phyloP scores from a whole-genome alignment of 2,329 filamentous ascomycete species.

The Zopfia rhizophila region DNA sequence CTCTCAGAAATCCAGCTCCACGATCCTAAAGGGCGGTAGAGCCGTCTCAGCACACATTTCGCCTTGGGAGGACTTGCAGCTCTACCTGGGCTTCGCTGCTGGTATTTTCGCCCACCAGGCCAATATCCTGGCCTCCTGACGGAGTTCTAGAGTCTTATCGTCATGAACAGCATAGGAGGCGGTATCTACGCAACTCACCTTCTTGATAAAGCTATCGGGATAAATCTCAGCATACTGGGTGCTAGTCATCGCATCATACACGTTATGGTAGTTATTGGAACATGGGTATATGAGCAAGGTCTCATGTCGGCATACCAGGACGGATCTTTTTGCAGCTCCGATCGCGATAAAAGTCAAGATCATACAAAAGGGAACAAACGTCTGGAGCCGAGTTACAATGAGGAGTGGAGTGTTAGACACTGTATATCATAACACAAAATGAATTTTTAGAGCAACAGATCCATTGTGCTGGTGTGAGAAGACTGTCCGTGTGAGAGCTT shows the following conservation, averaged over 20 bases:
- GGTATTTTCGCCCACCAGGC: conserved; percentile 3
- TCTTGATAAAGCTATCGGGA: conserved; percentile 13
- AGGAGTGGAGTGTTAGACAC: too few relatives aligned
- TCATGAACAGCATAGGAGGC: conserved; percentile 16
- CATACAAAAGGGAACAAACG: too few relatives aligned
- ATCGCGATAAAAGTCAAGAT: too few relatives aligned
- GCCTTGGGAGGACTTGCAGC: conserved; percentile 5
- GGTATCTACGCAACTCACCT: conserved; percentile 17
- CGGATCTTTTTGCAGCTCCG: too few relatives aligned
- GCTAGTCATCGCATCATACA: conserved; percentile 15
- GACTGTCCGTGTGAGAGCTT: too few relatives aligned
- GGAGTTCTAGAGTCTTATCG: conserved; percentile 10
- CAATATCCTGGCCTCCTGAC: conserved; percentile 5
- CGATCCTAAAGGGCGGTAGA: neutral
- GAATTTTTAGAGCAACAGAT: too few relatives aligned
- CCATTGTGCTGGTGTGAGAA: too few relatives aligned
- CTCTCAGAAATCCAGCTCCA: neutral
- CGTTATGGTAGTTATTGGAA: conserved; percentile 9
- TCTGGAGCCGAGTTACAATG: too few relatives aligned
- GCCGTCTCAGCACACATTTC: conserved; percentile 10
- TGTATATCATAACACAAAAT: too few relatives aligned
- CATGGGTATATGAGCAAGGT: conserved; percentile 16
- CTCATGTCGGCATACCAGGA: conserved; percentile 7
- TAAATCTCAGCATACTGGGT: conserved; percentile 13
- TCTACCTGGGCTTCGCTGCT: conserved; percentile 6